Base-by-base conservation (phyloP, 2,329 filamentous ascomycete species). In the Penicillium sp. region DNA sequence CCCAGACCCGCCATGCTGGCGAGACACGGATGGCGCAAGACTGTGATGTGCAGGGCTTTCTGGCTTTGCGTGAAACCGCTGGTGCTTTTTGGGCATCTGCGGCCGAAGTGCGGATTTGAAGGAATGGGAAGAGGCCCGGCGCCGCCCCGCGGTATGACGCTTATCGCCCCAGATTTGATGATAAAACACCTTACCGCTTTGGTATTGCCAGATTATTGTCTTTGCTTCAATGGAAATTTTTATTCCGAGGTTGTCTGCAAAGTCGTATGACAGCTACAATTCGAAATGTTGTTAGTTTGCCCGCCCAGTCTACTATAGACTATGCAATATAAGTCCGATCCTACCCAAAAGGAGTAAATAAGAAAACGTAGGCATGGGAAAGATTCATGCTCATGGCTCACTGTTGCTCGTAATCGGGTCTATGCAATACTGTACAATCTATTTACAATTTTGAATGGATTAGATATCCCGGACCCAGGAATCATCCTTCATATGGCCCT, bases 401-500 rank as follows among this genome's bases (percentile, higher is more conserved):
- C 16, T n/a, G 12, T 28, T 14, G 36, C 41, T 38, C 49, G 22
- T 38, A 48, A 49, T 30, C 11, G 27, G 43, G 37, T 55, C 35
- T 58, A 40, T 49, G 42, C 45, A 49, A 40, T 55, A 38, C 45
- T 55, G 51, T 49, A 61, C 38, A 49, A 39, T 58, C 52, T 53
- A 60, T 46, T 34, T 52, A 50, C 44, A 25, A 6, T 8, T 25
- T 25, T 25, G 22, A 50, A 31, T 18, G 38, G 41, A 36, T 72
- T 62, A 83, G 30, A 74, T 72, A 64, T 84, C 81, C 58, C 77
- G 78, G 37, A 83, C 77, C 69, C 77, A 79, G 50, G 79, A 83
- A 22, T 78, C 80, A 64, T 85, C 82, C 40, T 78, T 72, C 75
- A 81, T 83, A 56, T 74, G 75, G 2, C 82, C 82, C 57, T 80